Conservation (phyloP, 1,284 basidiomycete genomes). For the Coniophora puteana region DNA sequence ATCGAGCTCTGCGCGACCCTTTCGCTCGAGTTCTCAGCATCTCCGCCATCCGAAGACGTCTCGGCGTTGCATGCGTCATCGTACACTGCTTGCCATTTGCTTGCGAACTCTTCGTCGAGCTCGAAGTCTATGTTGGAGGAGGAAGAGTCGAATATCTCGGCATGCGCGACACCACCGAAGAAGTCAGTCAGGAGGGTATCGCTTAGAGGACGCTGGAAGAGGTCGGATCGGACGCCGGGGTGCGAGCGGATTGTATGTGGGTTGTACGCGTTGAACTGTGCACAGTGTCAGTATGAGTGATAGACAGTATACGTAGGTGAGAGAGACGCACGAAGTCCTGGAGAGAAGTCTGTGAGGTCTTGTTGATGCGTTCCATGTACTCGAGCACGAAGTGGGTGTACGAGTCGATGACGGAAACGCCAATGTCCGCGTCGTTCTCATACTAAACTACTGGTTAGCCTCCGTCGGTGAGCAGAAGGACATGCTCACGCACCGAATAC, state of each 20-base stretch:
- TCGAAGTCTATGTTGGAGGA: no score
- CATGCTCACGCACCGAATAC: conserved; percentile 69
- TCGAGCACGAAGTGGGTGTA: conserved; percentile 92
- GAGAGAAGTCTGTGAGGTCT: conserved; percentile 80
- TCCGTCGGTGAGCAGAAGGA: neutral
- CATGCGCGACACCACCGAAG: conserved; percentile 88
- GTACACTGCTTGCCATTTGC: conserved; percentile 2
- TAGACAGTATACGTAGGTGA: neutral
- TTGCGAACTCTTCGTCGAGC: conserved; percentile 4
- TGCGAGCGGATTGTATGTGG: conserved; percentile 75
- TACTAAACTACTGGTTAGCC: conserved; percentile 52
- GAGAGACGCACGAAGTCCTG: conserved; percentile 71
- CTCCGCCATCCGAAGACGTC: neutral
- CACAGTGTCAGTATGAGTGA: conserved; percentile 6
- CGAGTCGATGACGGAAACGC: conserved; percentile 93
- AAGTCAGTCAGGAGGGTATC: conserved; percentile 90
- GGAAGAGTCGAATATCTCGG: conserved; percentile 60
- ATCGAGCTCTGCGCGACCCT: no score
- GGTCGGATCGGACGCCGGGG: conserved; percentile 82
- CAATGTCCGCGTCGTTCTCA: conserved; percentile 90
- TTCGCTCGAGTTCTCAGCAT: no score
- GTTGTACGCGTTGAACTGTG: conserved; percentile 81
- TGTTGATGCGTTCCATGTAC: conserved; percentile 91
- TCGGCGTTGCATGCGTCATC: conserved; percentile 1
- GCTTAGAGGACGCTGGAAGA: conserved; percentile 70